Conservation (phyloP, 2,329 filamentous ascomycete species). For the Xenoacremonium recifei region DNA sequence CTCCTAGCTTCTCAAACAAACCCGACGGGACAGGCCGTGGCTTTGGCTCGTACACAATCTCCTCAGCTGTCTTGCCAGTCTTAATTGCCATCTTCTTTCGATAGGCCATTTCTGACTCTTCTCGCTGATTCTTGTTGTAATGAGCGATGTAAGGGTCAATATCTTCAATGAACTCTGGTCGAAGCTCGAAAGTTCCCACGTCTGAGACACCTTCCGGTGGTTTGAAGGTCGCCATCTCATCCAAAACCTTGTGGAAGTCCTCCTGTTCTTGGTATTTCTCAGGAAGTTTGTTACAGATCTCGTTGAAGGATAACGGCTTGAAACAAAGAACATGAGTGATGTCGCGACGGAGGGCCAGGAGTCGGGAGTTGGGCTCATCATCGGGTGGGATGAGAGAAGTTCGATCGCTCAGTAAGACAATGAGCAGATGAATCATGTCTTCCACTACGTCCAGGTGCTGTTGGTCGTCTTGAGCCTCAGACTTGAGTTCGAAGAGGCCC, state of each 20-base stretch:
- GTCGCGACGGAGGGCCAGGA: slow-evolving; percentile 78
- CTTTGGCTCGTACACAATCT: slow-evolving; percentile 90
- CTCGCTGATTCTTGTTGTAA: slow-evolving; percentile 94
- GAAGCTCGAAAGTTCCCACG: slow-evolving; percentile 90
- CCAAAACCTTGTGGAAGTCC: slow-evolving; percentile 79
- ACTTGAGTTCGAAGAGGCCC: slow-evolving; percentile 72
- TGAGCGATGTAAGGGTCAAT: slow-evolving; percentile 95
- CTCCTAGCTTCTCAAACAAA: slow-evolving; percentile 71
- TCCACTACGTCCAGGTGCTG: slow-evolving; percentile 93
- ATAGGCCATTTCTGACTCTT: slow-evolving; percentile 90
- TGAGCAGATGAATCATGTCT: slow-evolving; percentile 91
- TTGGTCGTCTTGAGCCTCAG: slow-evolving; percentile 74
- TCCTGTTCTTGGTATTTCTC: slow-evolving; percentile 89
- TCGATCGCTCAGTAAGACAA: slow-evolving; percentile 86
- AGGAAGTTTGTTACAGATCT: slow-evolving; percentile 80
- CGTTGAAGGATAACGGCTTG: slow-evolving; percentile 92
- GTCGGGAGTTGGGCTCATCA: slow-evolving; percentile 62
- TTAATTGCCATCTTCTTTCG: slow-evolving; percentile 84
- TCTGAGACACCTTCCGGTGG: slow-evolving; percentile 89
- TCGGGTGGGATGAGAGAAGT: slow-evolving; percentile 72
- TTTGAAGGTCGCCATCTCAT: slow-evolving; percentile 86
- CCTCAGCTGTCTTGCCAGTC: slow-evolving; percentile 74
- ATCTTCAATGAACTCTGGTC: slow-evolving; percentile 79
- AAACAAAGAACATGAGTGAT: slow-evolving; percentile 94
- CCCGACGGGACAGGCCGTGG: slow-evolving; percentile 74